Conservation (phyloP, 139 green algal genomes). For the Coelastrella sp. region DNA sequence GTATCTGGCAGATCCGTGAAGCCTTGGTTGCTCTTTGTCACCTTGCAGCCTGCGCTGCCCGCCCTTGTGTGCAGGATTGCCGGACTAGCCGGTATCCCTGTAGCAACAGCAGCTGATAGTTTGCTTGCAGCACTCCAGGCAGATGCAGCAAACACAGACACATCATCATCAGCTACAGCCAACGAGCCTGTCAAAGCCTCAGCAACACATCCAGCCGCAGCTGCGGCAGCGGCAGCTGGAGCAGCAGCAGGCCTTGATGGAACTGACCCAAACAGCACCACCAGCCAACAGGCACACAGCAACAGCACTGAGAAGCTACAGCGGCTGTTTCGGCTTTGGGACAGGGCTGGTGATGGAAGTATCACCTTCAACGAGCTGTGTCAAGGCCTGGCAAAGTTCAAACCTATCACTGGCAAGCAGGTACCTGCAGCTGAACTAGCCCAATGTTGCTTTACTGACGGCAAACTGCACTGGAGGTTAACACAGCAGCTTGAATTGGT, state of each 20-base stretch:
- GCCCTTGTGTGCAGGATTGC: background rate
- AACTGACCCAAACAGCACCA: background rate
- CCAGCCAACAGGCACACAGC: background rate
- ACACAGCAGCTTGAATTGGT: too few species aligned
- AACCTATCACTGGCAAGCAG: conserved; percentile 1
- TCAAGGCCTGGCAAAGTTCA: conserved; percentile 16
- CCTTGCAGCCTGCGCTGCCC: too few species aligned
- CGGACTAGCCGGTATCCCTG: background rate
- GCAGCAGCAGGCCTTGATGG: background rate
- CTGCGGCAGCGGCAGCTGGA: background rate
- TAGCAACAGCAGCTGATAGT: background rate
- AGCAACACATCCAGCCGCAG: conserved; percentile 19
- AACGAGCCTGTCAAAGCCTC: too few species aligned
- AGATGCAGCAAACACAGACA: background rate
- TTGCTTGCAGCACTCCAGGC: background rate
- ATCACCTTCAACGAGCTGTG: conserved; percentile 31
- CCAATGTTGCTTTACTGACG: too few species aligned
- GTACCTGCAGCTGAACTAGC: background rate
- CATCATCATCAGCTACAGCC: too few species aligned
- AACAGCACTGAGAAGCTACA: conserved; percentile 23
- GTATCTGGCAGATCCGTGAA: too few species aligned
- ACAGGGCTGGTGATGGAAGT: background rate
- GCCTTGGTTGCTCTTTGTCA: too few species aligned
- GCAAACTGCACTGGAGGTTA: too few species aligned
- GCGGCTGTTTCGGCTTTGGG: conserved; percentile 24